Evolutionary conservation across 106 monocot species (phyloP), one percentile per base, ranked within the genome.

Genomic region (Hemerocallis citrina): DNA sequence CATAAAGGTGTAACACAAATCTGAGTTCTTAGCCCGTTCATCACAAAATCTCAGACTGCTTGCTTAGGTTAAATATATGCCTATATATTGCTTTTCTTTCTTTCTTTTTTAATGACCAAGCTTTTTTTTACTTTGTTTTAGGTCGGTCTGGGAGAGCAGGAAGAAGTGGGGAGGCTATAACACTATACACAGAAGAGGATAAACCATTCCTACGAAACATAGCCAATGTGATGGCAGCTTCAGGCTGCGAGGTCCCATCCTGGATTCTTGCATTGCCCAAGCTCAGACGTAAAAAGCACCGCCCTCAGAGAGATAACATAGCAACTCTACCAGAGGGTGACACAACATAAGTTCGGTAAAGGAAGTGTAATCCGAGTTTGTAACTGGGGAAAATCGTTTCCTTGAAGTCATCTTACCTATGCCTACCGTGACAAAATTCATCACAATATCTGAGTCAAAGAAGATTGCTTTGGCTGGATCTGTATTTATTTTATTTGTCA

Each of bases 91-190:
- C 28, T 2, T 58, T 35, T 9, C 15, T 44, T 17, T 44, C 5
- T 47, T 47, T n/a, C n/a, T 35, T 21, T 41, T 2, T 32, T n/a
- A n/a, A 29, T 28, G 23, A 52, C 14, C 29, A 52, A 52, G 10
- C 28, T 27, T 12, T 55, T n/a, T 5, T 29, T 22, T n/a, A n/a
- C 17, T 6, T 56, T 28, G 7, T 49, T 43, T 34, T 55, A 96
- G 92, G 98, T 57, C 88, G 92, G 37, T 85, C 85, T 46, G 98
- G 98, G 75, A 81, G 98, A 72, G 98, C 98, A 21, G 98, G 92
- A 37, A 88, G 98, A 61, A 49, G 60, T 35, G 98, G 98, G 12
- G 88, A 98, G 73, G 92, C 98, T 38, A 82, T 98, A 74, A 92
- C 88, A 23, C 67, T 98, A 6, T 98, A 79, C 67, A 92, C 92